A percentile compares a stretch with the other conserved stretches of the same genome.
Conservation (phyloP, 2,329 filamentous ascomycete genomes). For the Leptodontidium sp. region DNA sequence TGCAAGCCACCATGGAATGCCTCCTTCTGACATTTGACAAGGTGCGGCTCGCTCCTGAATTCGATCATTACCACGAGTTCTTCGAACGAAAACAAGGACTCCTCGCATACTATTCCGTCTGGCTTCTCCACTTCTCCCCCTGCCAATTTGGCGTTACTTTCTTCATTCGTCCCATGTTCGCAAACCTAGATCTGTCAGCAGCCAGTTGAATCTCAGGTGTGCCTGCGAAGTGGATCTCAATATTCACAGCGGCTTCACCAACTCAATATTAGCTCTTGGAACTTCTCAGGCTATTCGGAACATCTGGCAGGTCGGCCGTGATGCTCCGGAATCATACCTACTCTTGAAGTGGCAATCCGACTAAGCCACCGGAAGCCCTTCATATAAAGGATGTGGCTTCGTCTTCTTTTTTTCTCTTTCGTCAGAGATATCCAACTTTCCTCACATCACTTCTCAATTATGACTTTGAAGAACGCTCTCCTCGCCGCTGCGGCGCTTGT, state of each 20-base stretch:
- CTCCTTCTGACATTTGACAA: background rate
- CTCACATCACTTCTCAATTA: slow-evolving; percentile 33
- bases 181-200: background rate
- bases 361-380: background rate
- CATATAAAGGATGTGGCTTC: slow-evolving; percentile 31
- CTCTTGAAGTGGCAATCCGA: slow-evolving; percentile 1
- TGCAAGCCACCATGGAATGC: slow-evolving; percentile 9
- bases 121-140: slow-evolving; percentile 12
- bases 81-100: background rate
- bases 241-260: background rate
- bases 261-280: background rate
- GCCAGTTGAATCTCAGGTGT: slow-evolving; percentile 12
- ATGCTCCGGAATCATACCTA: slow-evolving; percentile 31
- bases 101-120: slow-evolving; percentile 5
- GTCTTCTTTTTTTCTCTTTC: slow-evolving; percentile 10
- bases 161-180: background rate
- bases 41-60: background rate
- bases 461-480: slow-evolving; percentile 41
- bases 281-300: slow-evolving; percentile 40
- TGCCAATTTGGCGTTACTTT: slow-evolving; percentile 16
- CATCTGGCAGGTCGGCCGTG: slow-evolving; percentile 37
- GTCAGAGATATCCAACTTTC: slow-evolving; percentile 18
- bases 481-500: slow-evolving; percentile 45
- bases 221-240: slow-evolving; percentile 8
- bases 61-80: background rate